These are phyloP conservation scores for Trichoderma endophyticum DNA, from an alignment of 2,329 filamentous ascomycete genomes.

Conservation along the genomic window DNA sequence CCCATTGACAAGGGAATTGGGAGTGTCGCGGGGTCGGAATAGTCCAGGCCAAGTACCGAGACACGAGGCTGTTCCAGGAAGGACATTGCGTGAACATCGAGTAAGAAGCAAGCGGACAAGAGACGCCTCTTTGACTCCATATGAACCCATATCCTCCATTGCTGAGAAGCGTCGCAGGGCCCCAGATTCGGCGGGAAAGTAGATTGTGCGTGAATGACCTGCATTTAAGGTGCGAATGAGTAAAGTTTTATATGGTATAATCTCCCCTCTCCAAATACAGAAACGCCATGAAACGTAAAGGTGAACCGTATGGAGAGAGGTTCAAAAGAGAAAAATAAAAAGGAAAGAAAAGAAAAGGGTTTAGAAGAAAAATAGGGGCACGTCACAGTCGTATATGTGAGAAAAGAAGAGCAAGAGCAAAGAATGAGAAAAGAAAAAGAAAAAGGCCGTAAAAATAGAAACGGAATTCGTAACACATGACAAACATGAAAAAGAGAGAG, in stretches of 20 bases:
- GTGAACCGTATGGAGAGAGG: background rate
- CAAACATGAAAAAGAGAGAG: background rate
- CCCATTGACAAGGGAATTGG: conserved; percentile 46
- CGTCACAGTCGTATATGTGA: conserved; percentile 15
- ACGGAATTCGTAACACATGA: background rate
- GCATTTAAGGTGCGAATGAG: conserved; percentile 32
- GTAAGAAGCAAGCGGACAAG: conserved; percentile 54
- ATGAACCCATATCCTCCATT: conserved; percentile 53
- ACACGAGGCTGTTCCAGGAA: conserved; percentile 50
- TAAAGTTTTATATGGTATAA: background rate
- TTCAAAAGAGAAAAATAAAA: conserved; percentile 11
- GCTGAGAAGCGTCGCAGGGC: conserved; percentile 30
- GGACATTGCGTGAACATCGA: conserved; percentile 54
- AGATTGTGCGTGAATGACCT: conserved; percentile 39
- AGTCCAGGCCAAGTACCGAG: conserved; percentile 35
- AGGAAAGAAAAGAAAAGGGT: background rate
- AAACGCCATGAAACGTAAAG: background rate
- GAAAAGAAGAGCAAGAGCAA: conserved; percentile 15
- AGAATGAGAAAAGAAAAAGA: conserved; percentile 12
- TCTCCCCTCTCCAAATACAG: background rate
- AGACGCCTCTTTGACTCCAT: conserved; percentile 52
- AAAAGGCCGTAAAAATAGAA: conserved; percentile 13
- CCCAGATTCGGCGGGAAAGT: conserved; percentile 25
- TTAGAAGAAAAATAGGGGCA: conserved; percentile 20
- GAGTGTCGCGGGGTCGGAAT: conserved; percentile 34